Percentiles rank a stretch among this genome's conserved stretches.
Evolutionary conservation across 805 yeast genomes (phyloP).

Genomic region (Yarrowia sp.): DNA sequence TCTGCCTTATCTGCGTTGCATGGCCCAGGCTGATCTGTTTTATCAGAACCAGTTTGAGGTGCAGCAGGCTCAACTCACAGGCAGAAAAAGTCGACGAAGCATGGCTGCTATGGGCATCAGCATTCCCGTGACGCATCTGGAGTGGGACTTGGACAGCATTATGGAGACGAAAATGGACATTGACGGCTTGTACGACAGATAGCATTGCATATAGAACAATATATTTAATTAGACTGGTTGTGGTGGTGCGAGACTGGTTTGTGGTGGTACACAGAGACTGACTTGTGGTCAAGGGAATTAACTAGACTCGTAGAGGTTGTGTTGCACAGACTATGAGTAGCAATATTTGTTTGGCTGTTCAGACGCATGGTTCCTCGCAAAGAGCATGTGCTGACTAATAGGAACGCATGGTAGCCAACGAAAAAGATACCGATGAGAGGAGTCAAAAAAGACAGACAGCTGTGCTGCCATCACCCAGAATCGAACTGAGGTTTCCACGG

Average conservation of each 20-base stretch:
- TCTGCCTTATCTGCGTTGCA: conserved; percentile 36
- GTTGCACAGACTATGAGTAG: too few relatives aligned
- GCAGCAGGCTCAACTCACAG: conserved; percentile 2
- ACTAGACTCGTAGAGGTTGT: too few relatives aligned
- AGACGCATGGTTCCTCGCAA: too few relatives aligned
- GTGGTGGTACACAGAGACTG: too few relatives aligned
- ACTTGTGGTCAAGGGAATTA: too few relatives aligned
- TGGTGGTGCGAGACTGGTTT: too few relatives aligned
- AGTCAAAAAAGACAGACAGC: background rate
- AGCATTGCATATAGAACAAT: background rate
- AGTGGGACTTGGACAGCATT: conserved; percentile 23
- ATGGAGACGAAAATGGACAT: conserved; percentile 1
- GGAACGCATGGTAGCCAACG: background rate
- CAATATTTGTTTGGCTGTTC: too few relatives aligned
- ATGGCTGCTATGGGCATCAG: conserved; percentile 33
- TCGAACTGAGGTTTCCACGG: conserved; percentile 26
- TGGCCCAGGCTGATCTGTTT: conserved; percentile 35
- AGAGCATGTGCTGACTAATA: too few relatives aligned
- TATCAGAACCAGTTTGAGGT: conserved; percentile 18
- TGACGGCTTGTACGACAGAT: background rate
- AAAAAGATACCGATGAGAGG: background rate
- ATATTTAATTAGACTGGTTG: too few relatives aligned
- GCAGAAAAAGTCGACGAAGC: conserved; percentile 31
- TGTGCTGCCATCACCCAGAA: conserved; percentile 22
- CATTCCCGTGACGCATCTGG: conserved; percentile 29